phyloP scores from a whole-genome alignment of 805 yeast species.

The Cyberlindnera maritima region DNA sequence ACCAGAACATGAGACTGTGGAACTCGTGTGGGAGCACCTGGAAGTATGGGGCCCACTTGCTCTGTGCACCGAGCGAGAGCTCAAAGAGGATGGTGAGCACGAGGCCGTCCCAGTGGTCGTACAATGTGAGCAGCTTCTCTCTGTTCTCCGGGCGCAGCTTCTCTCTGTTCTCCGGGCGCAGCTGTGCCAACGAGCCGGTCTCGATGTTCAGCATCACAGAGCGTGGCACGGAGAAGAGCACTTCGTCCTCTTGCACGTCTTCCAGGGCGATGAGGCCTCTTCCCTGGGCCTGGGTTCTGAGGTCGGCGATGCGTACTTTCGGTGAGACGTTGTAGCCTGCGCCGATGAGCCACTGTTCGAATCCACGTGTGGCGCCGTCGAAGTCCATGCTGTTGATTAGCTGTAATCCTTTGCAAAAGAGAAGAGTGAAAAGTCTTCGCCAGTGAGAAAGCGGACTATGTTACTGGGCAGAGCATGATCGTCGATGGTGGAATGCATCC shows the following conservation, averaged over 20 bases:
- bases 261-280: slow-evolving; percentile 69
- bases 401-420: too few species aligned
- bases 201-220: slow-evolving; percentile 53
- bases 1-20: slow-evolving; percentile 81
- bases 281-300: slow-evolving; percentile 61
- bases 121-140: slow-evolving; percentile 36
- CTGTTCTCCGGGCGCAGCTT: too few species aligned
- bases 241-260: slow-evolving; percentile 60
- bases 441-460: too few species aligned
- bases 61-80: slow-evolving; percentile 39
- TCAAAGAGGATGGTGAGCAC: slow-evolving; percentile 69
- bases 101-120: slow-evolving; percentile 76
- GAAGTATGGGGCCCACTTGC: slow-evolving; percentile 72
- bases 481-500: too few species aligned
- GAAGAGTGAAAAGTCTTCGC: too few species aligned
- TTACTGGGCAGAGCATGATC: too few species aligned
- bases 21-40: slow-evolving; percentile 63
- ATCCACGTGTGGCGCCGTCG: slow-evolving; percentile 36
- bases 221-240: slow-evolving; percentile 68
- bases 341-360: slow-evolving; percentile 42
- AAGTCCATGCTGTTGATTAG: slow-evolving; percentile 23
- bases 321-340: slow-evolving; percentile 49
- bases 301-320: slow-evolving; percentile 60
- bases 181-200: slow-evolving; percentile 44
- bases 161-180: slow-evolving; percentile 31